Evolutionary conservation across 2,329 filamentous ascomycete species (phyloP).

Genomic region (Podosphaera xanthii): DNA sequence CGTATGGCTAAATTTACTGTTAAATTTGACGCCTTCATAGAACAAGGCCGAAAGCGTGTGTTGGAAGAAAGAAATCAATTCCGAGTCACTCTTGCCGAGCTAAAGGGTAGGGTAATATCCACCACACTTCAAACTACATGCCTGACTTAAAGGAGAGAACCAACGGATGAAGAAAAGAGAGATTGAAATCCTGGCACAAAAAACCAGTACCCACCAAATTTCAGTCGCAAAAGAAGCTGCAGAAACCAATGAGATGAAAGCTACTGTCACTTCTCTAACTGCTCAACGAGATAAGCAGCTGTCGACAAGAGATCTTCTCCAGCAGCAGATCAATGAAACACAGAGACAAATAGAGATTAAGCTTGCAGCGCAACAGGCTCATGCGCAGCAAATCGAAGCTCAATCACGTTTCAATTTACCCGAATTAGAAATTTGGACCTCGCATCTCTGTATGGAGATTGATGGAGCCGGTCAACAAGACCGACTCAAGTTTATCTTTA

Average conservation of each 20-base stretch:
- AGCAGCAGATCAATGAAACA: conserved; percentile 39
- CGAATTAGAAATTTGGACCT: conserved; percentile 90
- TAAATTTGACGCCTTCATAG: conserved; percentile 84
- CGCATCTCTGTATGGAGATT: conserved; percentile 68
- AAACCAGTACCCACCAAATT: conserved; percentile 46
- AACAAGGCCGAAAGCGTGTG: conserved; percentile 69
- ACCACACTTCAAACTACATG: background rate
- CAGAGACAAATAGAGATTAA: conserved; percentile 47
- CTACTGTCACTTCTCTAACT: conserved; percentile 33
- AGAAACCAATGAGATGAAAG: conserved; percentile 54
- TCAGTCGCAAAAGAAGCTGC: conserved; percentile 54
- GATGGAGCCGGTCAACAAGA: conserved; percentile 73
- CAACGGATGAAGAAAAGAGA: conserved; percentile 73
- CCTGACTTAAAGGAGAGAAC: conserved; percentile 41
- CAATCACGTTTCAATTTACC: conserved; percentile 79
- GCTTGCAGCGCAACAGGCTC: conserved; percentile 47
- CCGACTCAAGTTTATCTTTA: conserved; percentile 73
- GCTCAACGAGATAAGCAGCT: conserved; percentile 37
- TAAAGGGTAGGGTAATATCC: conserved; percentile 43
- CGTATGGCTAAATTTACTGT: conserved; percentile 84
- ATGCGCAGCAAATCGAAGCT: conserved; percentile 52
- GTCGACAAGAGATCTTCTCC: conserved; percentile 30
- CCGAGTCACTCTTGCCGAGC: conserved; percentile 67
- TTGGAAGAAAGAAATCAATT: conserved; percentile 89
- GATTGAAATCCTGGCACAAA: conserved; percentile 60